A percentile compares a stretch with the other conserved stretches of the same genome.
Conservation (phyloP, 148 eudicot species). For the Chenopodium album region DNA sequence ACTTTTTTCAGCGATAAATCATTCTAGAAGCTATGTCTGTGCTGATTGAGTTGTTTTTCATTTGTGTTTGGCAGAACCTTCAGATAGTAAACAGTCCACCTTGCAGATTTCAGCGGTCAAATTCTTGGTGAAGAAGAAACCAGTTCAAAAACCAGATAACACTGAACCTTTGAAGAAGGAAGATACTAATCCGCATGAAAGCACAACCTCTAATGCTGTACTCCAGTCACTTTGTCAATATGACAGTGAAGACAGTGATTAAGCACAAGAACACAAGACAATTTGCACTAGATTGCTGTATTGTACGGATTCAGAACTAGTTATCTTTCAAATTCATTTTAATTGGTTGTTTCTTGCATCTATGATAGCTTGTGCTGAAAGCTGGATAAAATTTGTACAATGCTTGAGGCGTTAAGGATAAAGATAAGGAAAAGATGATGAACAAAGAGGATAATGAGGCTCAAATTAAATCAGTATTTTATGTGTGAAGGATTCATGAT, state of each 20-base stretch:
- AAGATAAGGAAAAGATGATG: no score
- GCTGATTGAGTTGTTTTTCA: neutral
- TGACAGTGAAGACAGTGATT: conserved; percentile 53
- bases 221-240: conserved; percentile 62
- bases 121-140: conserved; percentile 46
- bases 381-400: no score
- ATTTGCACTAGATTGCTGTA: no score
- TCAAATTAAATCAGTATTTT: no score
- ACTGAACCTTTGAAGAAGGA: conserved; percentile 21
- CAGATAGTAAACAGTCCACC: conserved; percentile 26
- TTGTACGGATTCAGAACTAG: no score
- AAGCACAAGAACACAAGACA: neutral
- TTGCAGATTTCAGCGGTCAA: conserved; percentile 40
- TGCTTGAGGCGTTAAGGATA: no score
- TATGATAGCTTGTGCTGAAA: no score
- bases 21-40: neutral
- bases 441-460: no score
- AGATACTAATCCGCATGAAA: conserved; percentile 14
- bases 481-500: no score
- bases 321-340: no score
- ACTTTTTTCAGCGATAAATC: neutral
- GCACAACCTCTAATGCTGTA: conserved; percentile 28
- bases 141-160: conserved; percentile 17
- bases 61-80: conserved; percentile 32
- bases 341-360: no score